A percentile compares a stretch with the other conserved stretches of the same genome.
These are phyloP conservation scores for Tieghemostelium lacteum DNA, from an alignment of 78 protist genomes.

Conservation along the genomic window DNA sequence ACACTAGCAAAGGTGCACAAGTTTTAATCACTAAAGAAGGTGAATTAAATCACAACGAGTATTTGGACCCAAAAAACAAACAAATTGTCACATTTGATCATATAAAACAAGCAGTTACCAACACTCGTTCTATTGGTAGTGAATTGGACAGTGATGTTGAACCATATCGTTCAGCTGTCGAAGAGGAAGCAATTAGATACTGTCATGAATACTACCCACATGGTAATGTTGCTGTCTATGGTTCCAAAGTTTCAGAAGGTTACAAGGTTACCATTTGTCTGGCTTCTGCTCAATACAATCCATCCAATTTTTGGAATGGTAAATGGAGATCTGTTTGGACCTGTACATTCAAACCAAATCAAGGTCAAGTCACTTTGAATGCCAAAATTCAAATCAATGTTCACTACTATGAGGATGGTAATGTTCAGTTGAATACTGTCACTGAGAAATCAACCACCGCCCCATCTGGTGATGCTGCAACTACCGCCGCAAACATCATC, in stretches of 20 bases:
- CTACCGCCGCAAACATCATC: slow-evolving; percentile 61
- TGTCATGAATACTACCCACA: slow-evolving; percentile 57
- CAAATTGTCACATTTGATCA: slow-evolving; percentile 78
- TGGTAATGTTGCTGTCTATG: slow-evolving; percentile 72
- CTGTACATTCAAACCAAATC: slow-evolving; percentile 31
- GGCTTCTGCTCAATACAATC: slow-evolving; percentile 50
- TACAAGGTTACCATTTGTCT: slow-evolving; percentile 69
- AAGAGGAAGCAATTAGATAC: slow-evolving; percentile 54
- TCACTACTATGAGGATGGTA: slow-evolving; percentile 88
- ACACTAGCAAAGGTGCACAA: slow-evolving; percentile 49
- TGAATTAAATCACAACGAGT: slow-evolving; percentile 69
- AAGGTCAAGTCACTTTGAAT: slow-evolving; percentile 30
- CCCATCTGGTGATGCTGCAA: slow-evolving; percentile 48
- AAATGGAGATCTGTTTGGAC: slow-evolving; percentile 87
- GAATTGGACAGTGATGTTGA: slow-evolving; percentile 64
- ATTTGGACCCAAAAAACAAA: slow-evolving; percentile 66
- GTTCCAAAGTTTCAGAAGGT: slow-evolving; percentile 49
- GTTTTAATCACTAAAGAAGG: slow-evolving; percentile 78
- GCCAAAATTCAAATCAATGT: slow-evolving; percentile 79
- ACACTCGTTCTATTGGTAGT: slow-evolving; percentile 55
- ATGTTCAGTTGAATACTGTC: slow-evolving; percentile 85
- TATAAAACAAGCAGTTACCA: slow-evolving; percentile 77
- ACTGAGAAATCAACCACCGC: slow-evolving; percentile 58
- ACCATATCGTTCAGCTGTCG: slow-evolving; percentile 72
- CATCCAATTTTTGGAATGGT: slow-evolving; percentile 85